Conservation (phyloP, 2,329 filamentous ascomycete species). For the Reticulascus tulasneorum region DNA sequence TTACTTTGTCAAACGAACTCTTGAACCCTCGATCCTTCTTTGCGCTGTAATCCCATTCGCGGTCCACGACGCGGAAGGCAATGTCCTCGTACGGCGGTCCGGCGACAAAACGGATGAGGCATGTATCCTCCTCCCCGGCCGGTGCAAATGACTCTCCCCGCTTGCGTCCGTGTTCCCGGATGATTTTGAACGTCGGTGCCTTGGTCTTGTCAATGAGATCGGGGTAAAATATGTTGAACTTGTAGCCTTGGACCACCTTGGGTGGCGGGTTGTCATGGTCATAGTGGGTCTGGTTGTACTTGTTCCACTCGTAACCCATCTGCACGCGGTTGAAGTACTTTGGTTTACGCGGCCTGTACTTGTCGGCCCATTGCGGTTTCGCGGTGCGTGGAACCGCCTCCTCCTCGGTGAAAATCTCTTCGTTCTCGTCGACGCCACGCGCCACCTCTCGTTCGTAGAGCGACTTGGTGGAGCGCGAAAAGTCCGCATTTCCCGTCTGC, state of each 20-base stretch:
- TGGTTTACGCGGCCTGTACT: constrained; percentile 86
- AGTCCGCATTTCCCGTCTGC: constrained; percentile 67
- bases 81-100: constrained; percentile 96
- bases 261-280: constrained; percentile 97
- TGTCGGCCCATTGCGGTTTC: constrained; percentile 75
- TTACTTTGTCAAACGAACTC: constrained; percentile 95
- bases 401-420: constrained; percentile 92
- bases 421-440: constrained; percentile 84
- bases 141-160: constrained; percentile 89
- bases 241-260: constrained; percentile 97
- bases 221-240: constrained; percentile 99
- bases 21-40: constrained; percentile 93
- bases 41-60: constrained; percentile 98
- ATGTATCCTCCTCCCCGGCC: constrained; percentile 94
- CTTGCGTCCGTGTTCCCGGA: constrained; percentile 84
- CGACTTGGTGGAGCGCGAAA: constrained; percentile 81
- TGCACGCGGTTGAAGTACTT: constrained; percentile 97
- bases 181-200: constrained; percentile 92
- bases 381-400: constrained; percentile 65
- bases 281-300: constrained; percentile 99
- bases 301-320: constrained; percentile 99
- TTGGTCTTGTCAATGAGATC: constrained; percentile 93
- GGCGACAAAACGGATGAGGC: constrained; percentile 90
- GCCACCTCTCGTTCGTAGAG: constrained; percentile 91
- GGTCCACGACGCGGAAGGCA: constrained; percentile 94